phyloP scores from a whole-genome alignment of 371 early-diverging fungal genomes.

The Circinella minor region DNA sequence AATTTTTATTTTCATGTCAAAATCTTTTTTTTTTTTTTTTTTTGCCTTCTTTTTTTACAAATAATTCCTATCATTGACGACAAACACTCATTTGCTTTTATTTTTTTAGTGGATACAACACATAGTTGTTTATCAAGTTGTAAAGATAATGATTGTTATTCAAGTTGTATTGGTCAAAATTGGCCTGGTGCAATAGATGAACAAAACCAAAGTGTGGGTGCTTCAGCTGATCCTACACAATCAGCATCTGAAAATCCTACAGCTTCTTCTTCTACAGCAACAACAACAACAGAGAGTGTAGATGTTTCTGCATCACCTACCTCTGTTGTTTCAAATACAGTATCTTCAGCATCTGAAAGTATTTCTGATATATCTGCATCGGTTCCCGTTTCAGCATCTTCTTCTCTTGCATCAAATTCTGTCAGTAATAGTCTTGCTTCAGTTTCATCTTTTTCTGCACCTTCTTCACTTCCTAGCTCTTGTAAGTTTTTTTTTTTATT shows the following conservation, averaged over 20 bases:
- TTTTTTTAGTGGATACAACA: slow-evolving; percentile 26
- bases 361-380: background rate
- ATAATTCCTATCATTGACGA: too few relatives aligned
- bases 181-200: slow-evolving; percentile 33
- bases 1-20: background rate
- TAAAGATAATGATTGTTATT: slow-evolving; percentile 29
- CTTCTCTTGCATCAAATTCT: background rate
- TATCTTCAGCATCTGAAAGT: background rate
- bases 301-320: background rate
- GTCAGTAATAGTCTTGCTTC: background rate
- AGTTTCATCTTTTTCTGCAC: slow-evolving; percentile 8
- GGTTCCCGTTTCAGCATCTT: background rate
- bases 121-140: slow-evolving; percentile 36
- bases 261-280: background rate
- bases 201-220: slow-evolving; percentile 10
- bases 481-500: slow-evolving; percentile 5
- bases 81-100: background rate
- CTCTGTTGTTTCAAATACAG: slow-evolving; percentile 5
- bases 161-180: slow-evolving; percentile 32
- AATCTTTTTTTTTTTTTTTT: too few relatives aligned
- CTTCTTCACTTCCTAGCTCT: slow-evolving; percentile 2
- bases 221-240: slow-evolving; percentile 10
- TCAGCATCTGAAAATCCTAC: slow-evolving; percentile 10
- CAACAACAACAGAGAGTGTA: slow-evolving; percentile 9
- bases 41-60: too few relatives aligned